Evolutionary conservation across 805 yeast species (phyloP), one percentile per base, ranked within the genome.

Genomic region (Suhomyces vadensis): DNA sequence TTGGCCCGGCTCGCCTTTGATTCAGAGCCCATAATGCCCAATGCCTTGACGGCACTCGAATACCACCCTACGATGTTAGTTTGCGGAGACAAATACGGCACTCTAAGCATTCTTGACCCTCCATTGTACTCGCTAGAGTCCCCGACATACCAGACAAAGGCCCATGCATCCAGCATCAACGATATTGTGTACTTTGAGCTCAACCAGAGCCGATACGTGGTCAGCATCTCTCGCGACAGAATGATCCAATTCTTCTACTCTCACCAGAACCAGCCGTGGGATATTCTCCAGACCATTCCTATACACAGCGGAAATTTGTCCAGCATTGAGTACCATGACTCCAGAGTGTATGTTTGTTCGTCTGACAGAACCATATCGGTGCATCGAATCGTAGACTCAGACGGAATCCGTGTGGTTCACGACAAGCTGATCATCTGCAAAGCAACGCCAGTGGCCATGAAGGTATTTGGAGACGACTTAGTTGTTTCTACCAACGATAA

Each of bases 291-390:
- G 53, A 84, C 90, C 0, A 53, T 84, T n/a, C 75, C 78, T 1
- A 64, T 73, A 5, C 87, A 81, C 52, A 78, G 74, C 42, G 85
- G 81, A 0, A 81, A 77, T 53, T 57, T 82, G 9, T 41, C 72
- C 7, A 69, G 70, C 23, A 53, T 79, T 1, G 44, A 58, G 2
- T 65, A 61, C 35, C 38, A 51, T 3, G 61, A 64, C 11, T 50
- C 55, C 4, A 55, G 61, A 42, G 54, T 83, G 3, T 71, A 69
- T 43, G 81, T 79, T 1, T 74, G 83, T 37, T 82, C 89, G 0
- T 70, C 82, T 1, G 89, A 84, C 58, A 63, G 88, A 47, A 77
- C 83, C 0, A 56, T 83, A 0, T 74, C 85, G 0, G 58, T 82
- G 4, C 86, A 82, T 58, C 65, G 60, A 37, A 54, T 74, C 20